Evolutionary conservation across 495 filamentous ascomycete species (phyloP), one percentile per base, ranked within the genome.

Genomic region (Neohortaea acidophila): DNA sequence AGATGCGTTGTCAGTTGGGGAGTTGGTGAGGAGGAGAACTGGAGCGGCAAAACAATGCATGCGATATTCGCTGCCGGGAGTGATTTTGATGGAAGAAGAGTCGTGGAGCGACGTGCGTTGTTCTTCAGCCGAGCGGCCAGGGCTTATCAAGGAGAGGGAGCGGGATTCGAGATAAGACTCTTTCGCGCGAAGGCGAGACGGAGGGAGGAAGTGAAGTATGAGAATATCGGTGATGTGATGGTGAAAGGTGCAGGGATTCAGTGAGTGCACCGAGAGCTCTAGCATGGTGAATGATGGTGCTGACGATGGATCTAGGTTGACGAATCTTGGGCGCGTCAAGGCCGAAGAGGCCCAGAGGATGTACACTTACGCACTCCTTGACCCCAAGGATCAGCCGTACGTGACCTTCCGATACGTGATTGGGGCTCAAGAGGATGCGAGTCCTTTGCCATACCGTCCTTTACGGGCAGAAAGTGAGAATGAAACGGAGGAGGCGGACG

Each of bases 1-100:
- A 34, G 32, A 6, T 34, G 32, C 15, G 32, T 38, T 12, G 8
- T 38, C 9, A 27, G 21, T 25, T 38, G 36, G 36, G 23, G 36
- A n/a, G 36, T 38, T 8, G 36, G 36, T 7, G 22, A n/a, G 4
- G 23, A 38, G 9, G 36, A 25, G 13, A 14, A 24, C 3, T 37
- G 34, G 34, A 14, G 9, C n/a, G 34, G 34, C 7, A 38, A 38
- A 12, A 18, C 17, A n/a, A 25, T 38, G 21, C 17, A 7, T 15
- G 36, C 23, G 13, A 8, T 38, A 9, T 38, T 38, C n/a, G 36
- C 27, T 13, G 23, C 6, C 2, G 36, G 23, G 1, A 17, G 7
- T 8, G 36, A 38, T 27, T 22, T 24, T 11, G 23, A 18, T 5
- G 36, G 36, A 2, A 15, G 25, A 13, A 18, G 8, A 25, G n/a